A percentile compares a stretch with the other conserved stretches of the same genome.
These are phyloP conservation scores for Ustilago sp. DNA, from an alignment of 1,284 basidiomycete species.

Conservation along the genomic window DNA sequence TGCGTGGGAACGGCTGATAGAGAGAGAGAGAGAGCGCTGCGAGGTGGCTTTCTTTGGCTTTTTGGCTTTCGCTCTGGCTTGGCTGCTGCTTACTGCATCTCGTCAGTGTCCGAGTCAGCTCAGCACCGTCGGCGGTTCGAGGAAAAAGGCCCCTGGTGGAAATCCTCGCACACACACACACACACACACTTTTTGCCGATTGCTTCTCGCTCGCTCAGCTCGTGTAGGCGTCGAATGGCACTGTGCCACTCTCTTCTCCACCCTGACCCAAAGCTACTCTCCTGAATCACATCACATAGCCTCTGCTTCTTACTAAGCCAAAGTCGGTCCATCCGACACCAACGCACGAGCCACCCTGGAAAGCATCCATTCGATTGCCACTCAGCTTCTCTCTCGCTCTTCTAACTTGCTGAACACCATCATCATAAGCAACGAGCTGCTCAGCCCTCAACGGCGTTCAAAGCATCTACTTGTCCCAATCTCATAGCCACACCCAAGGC, in stretches of 20 bases:
- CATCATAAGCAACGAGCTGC: background rate
- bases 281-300: background rate
- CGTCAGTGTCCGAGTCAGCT: conserved; percentile 1
- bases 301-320: background rate
- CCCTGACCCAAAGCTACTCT: background rate
- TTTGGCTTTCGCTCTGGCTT: background rate
- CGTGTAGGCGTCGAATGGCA: no score
- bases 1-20: background rate
- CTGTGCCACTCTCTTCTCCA: no score
- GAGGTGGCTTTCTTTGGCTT: background rate
- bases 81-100: background rate
- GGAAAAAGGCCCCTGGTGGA: background rate
- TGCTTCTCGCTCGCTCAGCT: no score
- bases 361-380: background rate
- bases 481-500: background rate
- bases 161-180: background rate
- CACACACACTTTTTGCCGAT: background rate
- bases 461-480: background rate
- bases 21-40: background rate
- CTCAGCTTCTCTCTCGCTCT: background rate
- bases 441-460: background rate
- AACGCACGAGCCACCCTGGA: background rate
- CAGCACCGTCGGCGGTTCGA: background rate
- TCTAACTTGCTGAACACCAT: background rate
- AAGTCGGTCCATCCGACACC: background rate